Evolutionary conservation across 73 alveolate genomes (phyloP).

Genomic region (Paramecium octaurelia): DNA sequence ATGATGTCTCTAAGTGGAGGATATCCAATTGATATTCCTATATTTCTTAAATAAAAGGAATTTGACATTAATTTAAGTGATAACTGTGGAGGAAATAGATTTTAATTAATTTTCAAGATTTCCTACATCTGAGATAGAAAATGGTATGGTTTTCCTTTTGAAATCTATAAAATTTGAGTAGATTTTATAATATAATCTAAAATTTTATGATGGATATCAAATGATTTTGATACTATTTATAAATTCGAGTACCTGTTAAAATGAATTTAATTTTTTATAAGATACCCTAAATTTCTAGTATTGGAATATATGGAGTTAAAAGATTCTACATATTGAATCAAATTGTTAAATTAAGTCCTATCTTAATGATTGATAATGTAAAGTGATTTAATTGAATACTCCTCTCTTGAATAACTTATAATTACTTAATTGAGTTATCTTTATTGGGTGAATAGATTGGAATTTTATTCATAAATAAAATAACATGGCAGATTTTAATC

Average conservation of each 20-base stretch:
- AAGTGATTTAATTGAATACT: background rate
- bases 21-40: no score
- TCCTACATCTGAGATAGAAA: no score
- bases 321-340: background rate
- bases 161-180: background rate
- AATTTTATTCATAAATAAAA: background rate
- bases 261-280: background rate
- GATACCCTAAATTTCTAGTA: background rate
- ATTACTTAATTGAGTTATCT: background rate
- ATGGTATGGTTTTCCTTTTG: background rate
- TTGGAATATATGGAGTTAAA: background rate
- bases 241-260: background rate
- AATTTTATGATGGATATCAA: background rate
- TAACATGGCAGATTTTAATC: slow-evolving; percentile 61
- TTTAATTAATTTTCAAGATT: background rate
- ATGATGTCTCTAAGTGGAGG: no score
- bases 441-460: background rate
- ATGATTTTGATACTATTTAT: background rate
- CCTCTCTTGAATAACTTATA: background rate
- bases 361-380: background rate
- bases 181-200: background rate
- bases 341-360: background rate
- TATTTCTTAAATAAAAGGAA: no score
- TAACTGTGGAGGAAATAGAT: background rate
- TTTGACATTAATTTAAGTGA: background rate